Evolutionary conservation across 768 basidiomycete species (phyloP), one percentile per base, ranked within the genome.

Genomic region (Kwoniella dendrophila): DNA sequence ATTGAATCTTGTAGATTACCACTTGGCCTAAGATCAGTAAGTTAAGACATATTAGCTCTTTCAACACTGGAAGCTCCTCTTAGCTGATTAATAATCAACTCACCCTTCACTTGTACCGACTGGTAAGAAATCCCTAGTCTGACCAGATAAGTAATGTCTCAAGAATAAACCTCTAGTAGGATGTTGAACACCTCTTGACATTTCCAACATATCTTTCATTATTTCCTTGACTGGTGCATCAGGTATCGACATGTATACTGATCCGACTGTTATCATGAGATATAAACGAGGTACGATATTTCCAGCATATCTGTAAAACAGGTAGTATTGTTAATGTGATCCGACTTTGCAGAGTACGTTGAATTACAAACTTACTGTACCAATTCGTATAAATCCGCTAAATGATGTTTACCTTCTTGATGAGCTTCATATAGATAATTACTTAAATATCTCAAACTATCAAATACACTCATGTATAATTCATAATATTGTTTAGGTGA

Each of bases 191-290:
- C 96, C 96, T 20, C 93, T 84, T 34, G 92, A 92, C 96, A 98
- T 98, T 80, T 99, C 96, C 89, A 99, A 89, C 95, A 98, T 97
- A 80, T 99, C 96, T 84, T 96, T 98, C 95, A 98, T 99, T 65
- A 99, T 92, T 82, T 99, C 95, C 83, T 93, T 96, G 58, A 98
- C 88, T 3, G 95, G 95, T 10, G 95, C 94, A 62, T 96, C 95
- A 2, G 92, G 87, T 53, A 97, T 88, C 29, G 92, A 93, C 96
- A 99, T 98, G 83, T 97, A 99, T 34, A 98, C 94, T 0, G 95
- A 91, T 67, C 96, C 96, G 64, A 99, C 95, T 38, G 96, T 98
- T 72, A 98, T 96, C 96, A 99, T 98, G 73, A 98, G 90, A 81
- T 98, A 80, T 8, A 80, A 66, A 24, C 79, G 68, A 26, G 78